These are phyloP conservation scores for Hyphochytrium catenoides DNA, from an alignment of 352 stramenopile genomes.

Conservation along the genomic window DNA sequence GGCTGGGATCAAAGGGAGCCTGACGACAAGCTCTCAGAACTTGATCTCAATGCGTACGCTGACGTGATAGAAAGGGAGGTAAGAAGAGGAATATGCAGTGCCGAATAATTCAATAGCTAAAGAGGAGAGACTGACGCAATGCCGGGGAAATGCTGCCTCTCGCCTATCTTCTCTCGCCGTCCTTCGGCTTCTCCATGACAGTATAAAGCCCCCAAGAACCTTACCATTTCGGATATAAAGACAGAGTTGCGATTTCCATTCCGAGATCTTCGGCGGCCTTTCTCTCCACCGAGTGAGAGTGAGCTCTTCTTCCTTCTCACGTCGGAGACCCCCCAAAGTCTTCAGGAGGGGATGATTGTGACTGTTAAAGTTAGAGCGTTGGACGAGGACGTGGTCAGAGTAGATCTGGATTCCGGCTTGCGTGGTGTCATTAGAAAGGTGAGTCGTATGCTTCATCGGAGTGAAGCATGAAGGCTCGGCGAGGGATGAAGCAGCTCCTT, in stretches of 20 bases:
- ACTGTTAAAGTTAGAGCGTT: constrained; percentile 52
- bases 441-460: no score
- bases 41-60: constrained; percentile 59
- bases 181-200: no score
- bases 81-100: no score
- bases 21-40: constrained; percentile 52
- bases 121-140: no score
- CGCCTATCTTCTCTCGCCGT: no score
- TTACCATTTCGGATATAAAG: constrained; percentile 66
- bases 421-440: no score
- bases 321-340: constrained; percentile 43
- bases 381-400: constrained; percentile 42
- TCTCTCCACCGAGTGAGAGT: constrained; percentile 48
- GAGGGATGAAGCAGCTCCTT: no score
- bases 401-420: constrained; percentile 55
- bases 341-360: constrained; percentile 56
- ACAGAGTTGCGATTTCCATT: constrained; percentile 62
- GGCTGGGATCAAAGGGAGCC: no score
- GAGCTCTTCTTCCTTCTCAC: constrained; percentile 63
- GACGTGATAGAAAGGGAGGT: constrained; percentile 47
- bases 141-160: no score
- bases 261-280: constrained; percentile 59
- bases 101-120: no score
- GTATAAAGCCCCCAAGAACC: constrained; percentile 59
- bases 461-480: no score